Percentiles rank a stretch among this genome's conserved stretches.
Evolutionary conservation across 108 stramenopile species (phyloP).

Genomic region (Skeletonema tropicum): DNA sequence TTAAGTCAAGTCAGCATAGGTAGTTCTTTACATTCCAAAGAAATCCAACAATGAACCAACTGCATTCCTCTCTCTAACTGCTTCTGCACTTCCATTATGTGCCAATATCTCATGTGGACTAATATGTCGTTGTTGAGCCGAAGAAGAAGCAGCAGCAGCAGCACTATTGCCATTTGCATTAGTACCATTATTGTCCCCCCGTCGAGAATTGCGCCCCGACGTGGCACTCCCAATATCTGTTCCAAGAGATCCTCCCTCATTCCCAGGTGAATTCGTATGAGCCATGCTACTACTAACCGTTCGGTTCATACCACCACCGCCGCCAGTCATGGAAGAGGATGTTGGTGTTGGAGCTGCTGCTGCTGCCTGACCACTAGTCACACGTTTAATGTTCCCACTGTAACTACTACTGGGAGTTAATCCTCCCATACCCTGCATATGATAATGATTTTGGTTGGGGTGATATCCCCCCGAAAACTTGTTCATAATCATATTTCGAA

Average conservation of each 20-base stretch:
- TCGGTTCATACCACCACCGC: slow-evolving; percentile 6
- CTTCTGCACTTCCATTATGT: slow-evolving; percentile 49
- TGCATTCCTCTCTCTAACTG: slow-evolving; percentile 52
- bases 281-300: background rate
- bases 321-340: slow-evolving; percentile 2
- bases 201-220: background rate
- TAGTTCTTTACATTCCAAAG: slow-evolving; percentile 45
- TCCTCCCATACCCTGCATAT: slow-evolving; percentile 10
- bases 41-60: slow-evolving; percentile 48
- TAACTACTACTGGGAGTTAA: slow-evolving; percentile 4
- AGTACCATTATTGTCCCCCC: slow-evolving; percentile 6
- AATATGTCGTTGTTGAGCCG: slow-evolving; percentile 19
- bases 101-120: slow-evolving; percentile 55
- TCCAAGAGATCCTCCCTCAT: background rate
- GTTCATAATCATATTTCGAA: slow-evolving; percentile 57
- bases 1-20: background rate
- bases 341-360: background rate
- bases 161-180: background rate
- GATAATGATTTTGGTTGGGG: background rate
- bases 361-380: slow-evolving; percentile 23
- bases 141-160: background rate
- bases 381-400: slow-evolving; percentile 22
- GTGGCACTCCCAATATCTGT: background rate
- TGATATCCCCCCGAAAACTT: slow-evolving; percentile 24
- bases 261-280: background rate